Conservation (phyloP, 495 filamentous ascomycete genomes). For the Aspergillus campestris region DNA sequence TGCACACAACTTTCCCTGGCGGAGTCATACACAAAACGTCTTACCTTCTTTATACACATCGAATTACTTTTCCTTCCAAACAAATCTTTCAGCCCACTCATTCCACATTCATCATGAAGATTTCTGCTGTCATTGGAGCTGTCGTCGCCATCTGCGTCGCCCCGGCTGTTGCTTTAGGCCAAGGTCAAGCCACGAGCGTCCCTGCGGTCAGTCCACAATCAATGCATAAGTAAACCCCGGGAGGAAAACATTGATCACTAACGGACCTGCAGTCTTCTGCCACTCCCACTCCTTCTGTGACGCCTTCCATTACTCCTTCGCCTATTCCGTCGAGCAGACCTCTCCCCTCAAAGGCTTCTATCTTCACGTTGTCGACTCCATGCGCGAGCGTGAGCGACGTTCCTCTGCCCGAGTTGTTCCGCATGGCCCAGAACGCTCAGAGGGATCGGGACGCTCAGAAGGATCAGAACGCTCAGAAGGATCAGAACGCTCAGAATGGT, state of each 20-base stretch:
- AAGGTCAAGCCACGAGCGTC: constrained; percentile 1
- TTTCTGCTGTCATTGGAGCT: constrained; percentile 20
- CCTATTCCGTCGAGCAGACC: background rate
- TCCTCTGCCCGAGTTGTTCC: too few relatives aligned
- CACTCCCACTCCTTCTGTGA: background rate
- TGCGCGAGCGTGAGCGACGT: too few relatives aligned
- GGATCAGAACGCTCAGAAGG: too few relatives aligned
- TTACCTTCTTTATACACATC: background rate
- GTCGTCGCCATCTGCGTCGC: constrained; percentile 18
- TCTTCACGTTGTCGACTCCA: too few relatives aligned
- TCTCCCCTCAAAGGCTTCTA: too few relatives aligned
- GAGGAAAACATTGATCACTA: too few relatives aligned
- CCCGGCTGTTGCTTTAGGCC: constrained; percentile 13
- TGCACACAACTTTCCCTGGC: background rate
- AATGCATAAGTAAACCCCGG: too few relatives aligned
- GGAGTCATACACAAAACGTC: background rate
- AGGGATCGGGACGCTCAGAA: too few relatives aligned
- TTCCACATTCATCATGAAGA: constrained; percentile 24
- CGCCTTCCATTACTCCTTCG: background rate
- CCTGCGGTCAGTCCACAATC: background rate
- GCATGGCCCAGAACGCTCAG: too few relatives aligned
- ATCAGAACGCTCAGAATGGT: background rate
- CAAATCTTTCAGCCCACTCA: background rate
- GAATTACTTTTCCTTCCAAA: background rate
- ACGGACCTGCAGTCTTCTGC: background rate